Evolutionary conservation across 352 stramenopile genomes (phyloP).

Genomic region (Phytophthora hybrid): DNA sequence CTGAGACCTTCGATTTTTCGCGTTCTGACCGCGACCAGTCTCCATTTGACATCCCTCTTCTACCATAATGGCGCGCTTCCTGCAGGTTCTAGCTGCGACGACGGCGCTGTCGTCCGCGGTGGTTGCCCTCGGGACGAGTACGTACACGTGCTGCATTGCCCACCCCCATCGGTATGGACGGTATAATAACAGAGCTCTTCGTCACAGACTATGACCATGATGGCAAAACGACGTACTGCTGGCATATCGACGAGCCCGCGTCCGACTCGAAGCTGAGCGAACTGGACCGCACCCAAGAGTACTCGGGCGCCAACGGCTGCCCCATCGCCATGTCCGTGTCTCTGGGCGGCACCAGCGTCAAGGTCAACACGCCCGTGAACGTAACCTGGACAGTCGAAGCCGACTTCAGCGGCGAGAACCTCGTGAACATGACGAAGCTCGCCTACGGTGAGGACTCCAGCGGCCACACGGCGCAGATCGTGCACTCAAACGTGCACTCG

Average conservation of each 20-base stretch:
- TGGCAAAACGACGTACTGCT: slow-evolving; percentile 60
- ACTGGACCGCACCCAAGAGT: slow-evolving; percentile 49
- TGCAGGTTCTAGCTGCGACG: slow-evolving; percentile 21
- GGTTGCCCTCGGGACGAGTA: slow-evolving; percentile 57
- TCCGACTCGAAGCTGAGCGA: slow-evolving; percentile 55
- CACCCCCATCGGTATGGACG: neutral
- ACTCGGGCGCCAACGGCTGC: slow-evolving; percentile 44
- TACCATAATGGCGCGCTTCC: slow-evolving; percentile 24
- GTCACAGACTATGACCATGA: slow-evolving; percentile 49
- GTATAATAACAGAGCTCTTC: neutral
- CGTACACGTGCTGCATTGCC: slow-evolving; percentile 16
- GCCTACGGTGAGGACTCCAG: slow-evolving; percentile 46
- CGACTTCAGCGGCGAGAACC: slow-evolving; percentile 49
- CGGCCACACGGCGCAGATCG: slow-evolving; percentile 59
- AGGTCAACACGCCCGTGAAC: slow-evolving; percentile 52
- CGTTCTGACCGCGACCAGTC: neutral
- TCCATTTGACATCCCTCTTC: slow-evolving; percentile 19
- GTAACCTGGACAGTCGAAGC: slow-evolving; percentile 59
- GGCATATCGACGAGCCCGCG: slow-evolving; percentile 53
- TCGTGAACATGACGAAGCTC: slow-evolving; percentile 61
- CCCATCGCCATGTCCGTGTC: slow-evolving; percentile 55
- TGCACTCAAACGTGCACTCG: slow-evolving; percentile 75
- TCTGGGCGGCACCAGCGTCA: slow-evolving; percentile 35
- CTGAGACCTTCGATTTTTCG: slow-evolving; percentile 9
- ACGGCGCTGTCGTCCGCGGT: slow-evolving; percentile 16